Evolutionary conservation across 1,284 basidiomycete genomes (phyloP).

Genomic region (Xerocomus amazonicus): DNA sequence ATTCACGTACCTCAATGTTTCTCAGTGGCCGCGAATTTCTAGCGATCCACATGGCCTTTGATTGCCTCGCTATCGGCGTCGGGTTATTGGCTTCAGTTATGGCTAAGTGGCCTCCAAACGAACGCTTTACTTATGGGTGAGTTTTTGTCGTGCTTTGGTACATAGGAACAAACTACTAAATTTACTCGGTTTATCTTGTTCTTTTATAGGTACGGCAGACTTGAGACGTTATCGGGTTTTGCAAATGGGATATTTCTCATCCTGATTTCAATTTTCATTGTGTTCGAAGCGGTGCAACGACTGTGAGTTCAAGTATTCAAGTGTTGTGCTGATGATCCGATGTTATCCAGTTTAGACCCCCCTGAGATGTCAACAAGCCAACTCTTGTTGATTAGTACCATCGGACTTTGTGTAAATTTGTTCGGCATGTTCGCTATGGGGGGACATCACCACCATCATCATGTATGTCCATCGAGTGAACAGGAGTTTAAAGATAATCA

Average conservation of each 20-base stretch:
- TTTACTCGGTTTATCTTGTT: neutral
- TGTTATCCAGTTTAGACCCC: constrained; percentile 60
- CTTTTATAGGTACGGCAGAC: constrained; percentile 79
- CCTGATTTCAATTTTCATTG: constrained; percentile 95
- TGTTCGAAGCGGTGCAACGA: constrained; percentile 96
- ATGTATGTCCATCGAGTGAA: constrained; percentile 45
- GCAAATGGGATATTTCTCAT: constrained; percentile 98
- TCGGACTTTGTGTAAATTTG: constrained; percentile 91
- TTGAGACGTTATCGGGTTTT: constrained; percentile 98
- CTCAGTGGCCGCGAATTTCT: constrained; percentile 7
- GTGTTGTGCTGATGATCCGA: constrained; percentile 3
- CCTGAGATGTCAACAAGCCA: constrained; percentile 98
- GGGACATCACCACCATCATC: constrained; percentile 89
- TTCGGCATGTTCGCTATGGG: constrained; percentile 99
- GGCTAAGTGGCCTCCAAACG: constrained; percentile 96
- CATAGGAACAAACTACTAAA: neutral
- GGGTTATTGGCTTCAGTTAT: constrained; percentile 96
- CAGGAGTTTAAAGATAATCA: neutral
- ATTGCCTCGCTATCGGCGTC: constrained; percentile 96
- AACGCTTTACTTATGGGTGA: constrained; percentile 92
- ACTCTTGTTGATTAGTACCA: constrained; percentile 82
- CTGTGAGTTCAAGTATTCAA: constrained; percentile 59
- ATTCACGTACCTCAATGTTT: neutral
- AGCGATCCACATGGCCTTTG: constrained; percentile 99
- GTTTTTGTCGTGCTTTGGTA: constrained; percentile 17